Base-by-base conservation (phyloP, 108 stramenopile genomes). In the Nitzschia inconspicua region DNA sequence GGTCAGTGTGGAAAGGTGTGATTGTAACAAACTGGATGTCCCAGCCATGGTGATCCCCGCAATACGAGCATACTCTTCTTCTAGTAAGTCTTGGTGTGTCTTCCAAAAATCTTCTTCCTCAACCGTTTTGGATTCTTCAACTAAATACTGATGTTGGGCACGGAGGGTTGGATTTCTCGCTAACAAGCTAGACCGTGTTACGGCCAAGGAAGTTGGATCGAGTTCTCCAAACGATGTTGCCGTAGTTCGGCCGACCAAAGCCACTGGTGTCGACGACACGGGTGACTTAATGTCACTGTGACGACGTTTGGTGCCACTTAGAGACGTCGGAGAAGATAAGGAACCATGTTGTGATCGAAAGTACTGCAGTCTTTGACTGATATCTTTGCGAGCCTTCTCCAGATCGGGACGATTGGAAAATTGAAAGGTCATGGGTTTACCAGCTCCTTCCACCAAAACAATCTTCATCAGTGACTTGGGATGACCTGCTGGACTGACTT, bases 51-150 rank as follows among this genome's bases (percentile, higher is more conserved):
- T 37, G 57, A 58, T 65, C 24, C 89, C 92, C 10, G 65, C 70
- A 23, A 94, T 90, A 39, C 79, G 73, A 36, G 92, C 92, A 67
- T 86, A 87, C 70, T 94, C 88, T 43, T 90, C 79, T 36, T 88
- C 85, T 25, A 90, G 66, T 11, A 80, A 55, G 8, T 73, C 66
- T 0, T 64, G 34, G 60, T 94, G 92, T 0, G 88, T 88, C 22
- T 58, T 72, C 92, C 92, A 94, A 75, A 94, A 94, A 54, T 89
- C 88, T 32, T 90, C 83, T 68, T 94, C 92, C 14, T 68, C 50
- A 3, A 94, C 50, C 7, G 89, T 89, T 16, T 62, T 9, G 28
- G 79, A 78, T 49, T 90, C 85, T 30, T 62, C 57, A 2, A 90
- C 89, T 9, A 94, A 72, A 30, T 85, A 78, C 16, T 76, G 73